A percentile compares a stretch with the other conserved stretches of the same genome.
phyloP scores from a whole-genome alignment of 192 early-diverging fungal genomes.

The Ambispora gerdemannii region DNA sequence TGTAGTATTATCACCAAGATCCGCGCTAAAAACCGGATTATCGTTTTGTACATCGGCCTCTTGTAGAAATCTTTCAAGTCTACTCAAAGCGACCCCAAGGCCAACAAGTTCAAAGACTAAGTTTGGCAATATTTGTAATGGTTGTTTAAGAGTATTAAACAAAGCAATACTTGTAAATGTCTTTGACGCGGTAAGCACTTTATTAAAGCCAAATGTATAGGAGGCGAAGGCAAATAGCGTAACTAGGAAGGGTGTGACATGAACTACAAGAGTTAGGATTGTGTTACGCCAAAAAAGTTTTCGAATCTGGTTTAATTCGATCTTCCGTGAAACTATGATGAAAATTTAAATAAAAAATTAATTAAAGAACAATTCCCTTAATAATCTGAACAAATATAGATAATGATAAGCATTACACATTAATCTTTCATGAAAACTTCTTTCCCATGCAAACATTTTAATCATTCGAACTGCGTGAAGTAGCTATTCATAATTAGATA shows the following conservation, averaged over 20 bases:
- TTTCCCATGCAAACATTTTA: conserved; percentile 83
- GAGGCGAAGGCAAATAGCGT: conserved; percentile 58
- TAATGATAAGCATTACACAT: conserved; percentile 38
- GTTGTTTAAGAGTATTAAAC: conserved; percentile 50
- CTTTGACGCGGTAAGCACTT: conserved; percentile 57
- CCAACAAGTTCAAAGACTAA: conserved; percentile 37
- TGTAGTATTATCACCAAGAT: conserved; percentile 5
- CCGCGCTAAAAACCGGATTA: background rate
- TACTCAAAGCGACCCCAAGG: conserved; percentile 45
- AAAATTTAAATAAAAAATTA: background rate
- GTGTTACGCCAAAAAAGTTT: conserved; percentile 39
- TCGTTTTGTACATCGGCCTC: conserved; percentile 45
- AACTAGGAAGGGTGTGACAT: conserved; percentile 53
- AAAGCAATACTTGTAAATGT: conserved; percentile 70
- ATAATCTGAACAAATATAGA: conserved; percentile 13
- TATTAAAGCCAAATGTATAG: conserved; percentile 55
- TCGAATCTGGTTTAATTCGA: conserved; percentile 38
- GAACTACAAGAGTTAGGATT: conserved; percentile 36
- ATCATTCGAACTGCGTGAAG: conserved; percentile 84
- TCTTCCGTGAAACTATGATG: conserved; percentile 39
- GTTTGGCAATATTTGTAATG: conserved; percentile 45
- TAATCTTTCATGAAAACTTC: conserved; percentile 67
- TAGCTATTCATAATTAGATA: conserved; percentile 29
- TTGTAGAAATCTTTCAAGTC: conserved; percentile 72
- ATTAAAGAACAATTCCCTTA: background rate